These are phyloP conservation scores for Actinomucor elegans DNA, from an alignment of 371 early-diverging fungal genomes.

Conservation along the genomic window DNA sequence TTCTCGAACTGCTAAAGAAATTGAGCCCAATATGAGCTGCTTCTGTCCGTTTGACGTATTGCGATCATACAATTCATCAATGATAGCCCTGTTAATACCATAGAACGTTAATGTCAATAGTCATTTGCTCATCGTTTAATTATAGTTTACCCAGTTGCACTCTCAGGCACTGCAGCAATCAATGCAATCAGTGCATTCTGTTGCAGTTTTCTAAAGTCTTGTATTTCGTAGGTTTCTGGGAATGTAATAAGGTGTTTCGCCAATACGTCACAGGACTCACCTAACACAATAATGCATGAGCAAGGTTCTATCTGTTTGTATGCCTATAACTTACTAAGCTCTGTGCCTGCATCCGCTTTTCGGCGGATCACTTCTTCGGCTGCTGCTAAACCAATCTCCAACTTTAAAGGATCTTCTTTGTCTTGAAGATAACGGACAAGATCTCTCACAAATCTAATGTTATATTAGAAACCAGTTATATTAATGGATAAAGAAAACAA, in stretches of 20 bases:
- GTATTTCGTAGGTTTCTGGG: conserved; percentile 35
- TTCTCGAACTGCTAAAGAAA: conserved; percentile 39
- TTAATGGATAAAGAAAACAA: neutral
- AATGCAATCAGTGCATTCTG: conserved; percentile 34
- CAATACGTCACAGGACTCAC: conserved; percentile 32
- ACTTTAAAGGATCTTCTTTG: conserved; percentile 38
- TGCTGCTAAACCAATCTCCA: conserved; percentile 41
- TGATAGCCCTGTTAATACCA: conserved; percentile 24
- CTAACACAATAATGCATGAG: no score
- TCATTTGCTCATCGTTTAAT: neutral
- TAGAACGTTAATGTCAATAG: neutral
- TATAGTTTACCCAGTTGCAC: conserved; percentile 25
- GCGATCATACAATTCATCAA: conserved; percentile 43
- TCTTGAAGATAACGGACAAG: conserved; percentile 37
- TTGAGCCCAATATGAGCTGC: conserved; percentile 27
- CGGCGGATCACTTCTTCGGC: conserved; percentile 44
- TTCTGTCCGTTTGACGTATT: conserved; percentile 34
- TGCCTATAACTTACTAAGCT: conserved; percentile 30
- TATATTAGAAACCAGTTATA: no score
- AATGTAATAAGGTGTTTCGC: conserved; percentile 32
- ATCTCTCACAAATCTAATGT: conserved; percentile 45
- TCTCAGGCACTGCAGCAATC: conserved; percentile 32
- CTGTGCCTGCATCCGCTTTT: conserved; percentile 36
- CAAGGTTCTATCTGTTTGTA: neutral
- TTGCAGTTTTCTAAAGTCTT: conserved; percentile 21